A percentile compares a stretch with the other conserved stretches of the same genome.
phyloP scores from a whole-genome alignment of 192 early-diverging fungal species.

The Coemansia sp. region DNA sequence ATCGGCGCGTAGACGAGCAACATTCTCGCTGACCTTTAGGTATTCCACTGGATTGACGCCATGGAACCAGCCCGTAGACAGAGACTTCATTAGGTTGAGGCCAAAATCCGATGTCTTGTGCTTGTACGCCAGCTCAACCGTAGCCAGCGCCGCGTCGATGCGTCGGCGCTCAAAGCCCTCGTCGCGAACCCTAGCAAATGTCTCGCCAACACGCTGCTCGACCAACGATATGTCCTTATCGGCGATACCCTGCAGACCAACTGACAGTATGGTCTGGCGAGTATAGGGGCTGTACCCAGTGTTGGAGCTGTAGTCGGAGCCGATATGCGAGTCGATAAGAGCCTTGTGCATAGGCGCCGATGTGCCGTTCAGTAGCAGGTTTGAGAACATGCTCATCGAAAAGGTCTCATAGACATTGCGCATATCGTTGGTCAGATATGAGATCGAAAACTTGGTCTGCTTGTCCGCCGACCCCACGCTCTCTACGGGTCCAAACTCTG shows the following conservation, averaged over 20 bases:
- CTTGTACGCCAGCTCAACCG: conserved; percentile 84
- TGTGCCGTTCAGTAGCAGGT: conserved; percentile 82
- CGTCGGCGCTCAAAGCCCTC: conserved; percentile 79
- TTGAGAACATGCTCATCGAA: conserved; percentile 74
- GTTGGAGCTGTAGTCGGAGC: conserved; percentile 84
- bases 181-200: conserved; percentile 63
- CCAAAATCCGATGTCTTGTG: conserved; percentile 91
- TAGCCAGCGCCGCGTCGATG: conserved; percentile 83
- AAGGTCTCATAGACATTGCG: conserved; percentile 84
- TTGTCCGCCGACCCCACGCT: conserved; percentile 59
- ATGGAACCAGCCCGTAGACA: conserved; percentile 86
- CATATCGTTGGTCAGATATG: conserved; percentile 70
- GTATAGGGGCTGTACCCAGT: conserved; percentile 82
- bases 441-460: conserved; percentile 77
- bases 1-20: conserved; percentile 68
- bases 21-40: conserved; percentile 75
- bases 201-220: conserved; percentile 67
- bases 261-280: conserved; percentile 64
- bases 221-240: conserved; percentile 62
- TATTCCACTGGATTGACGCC: conserved; percentile 81
- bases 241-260: conserved; percentile 87
- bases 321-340: conserved; percentile 86
- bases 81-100: conserved; percentile 71
- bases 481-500: conserved; percentile 49
- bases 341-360: conserved; percentile 93